phyloP scores from a whole-genome alignment of 441 rosid genomes.

The Arabidopsis hybrid region DNA sequence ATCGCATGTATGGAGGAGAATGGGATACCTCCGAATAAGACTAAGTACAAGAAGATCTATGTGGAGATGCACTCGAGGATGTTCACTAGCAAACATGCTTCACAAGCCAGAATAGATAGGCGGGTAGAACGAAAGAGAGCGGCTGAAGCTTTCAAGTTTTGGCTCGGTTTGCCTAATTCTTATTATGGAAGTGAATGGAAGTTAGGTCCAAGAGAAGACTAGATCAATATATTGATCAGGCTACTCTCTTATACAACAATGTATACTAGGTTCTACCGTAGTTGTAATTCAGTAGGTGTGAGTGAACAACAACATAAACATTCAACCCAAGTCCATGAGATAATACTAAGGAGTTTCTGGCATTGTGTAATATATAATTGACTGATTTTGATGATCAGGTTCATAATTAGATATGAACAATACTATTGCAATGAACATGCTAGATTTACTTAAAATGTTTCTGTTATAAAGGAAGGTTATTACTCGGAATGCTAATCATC shows the following conservation, averaged over 20 bases:
- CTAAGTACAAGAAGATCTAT: conserved; percentile 85
- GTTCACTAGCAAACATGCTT: conserved; percentile 97
- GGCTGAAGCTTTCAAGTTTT: conserved; percentile 96
- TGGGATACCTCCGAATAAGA: conserved; percentile 84
- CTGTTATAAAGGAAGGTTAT: conserved; percentile 18
- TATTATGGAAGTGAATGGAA: conserved; percentile 91
- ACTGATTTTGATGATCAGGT: conserved; percentile 23
- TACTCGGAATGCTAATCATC: conserved; percentile 26
- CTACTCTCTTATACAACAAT: conserved; percentile 26
- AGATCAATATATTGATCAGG: conserved; percentile 22
- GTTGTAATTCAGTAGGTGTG: conserved; percentile 34
- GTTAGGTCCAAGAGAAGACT: conserved; percentile 51
- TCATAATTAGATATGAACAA: conserved; percentile 19
- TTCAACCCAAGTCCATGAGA: conserved; percentile 29
- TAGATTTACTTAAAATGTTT: conserved; percentile 14
- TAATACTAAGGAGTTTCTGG: conserved; percentile 27
- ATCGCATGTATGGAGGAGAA: conserved; percentile 96
- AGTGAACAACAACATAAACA: conserved; percentile 32
- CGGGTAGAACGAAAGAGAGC: conserved; percentile 86
- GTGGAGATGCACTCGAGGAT: conserved; percentile 97
- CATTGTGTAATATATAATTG: conserved; percentile 34
- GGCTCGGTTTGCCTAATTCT: conserved; percentile 95
- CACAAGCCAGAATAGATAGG: conserved; percentile 82
- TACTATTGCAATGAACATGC: conserved; percentile 11
- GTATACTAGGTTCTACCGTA: conserved; percentile 37